These are phyloP conservation scores for Friedmanniomyces endolithicus DNA, from an alignment of 495 filamentous ascomycete genomes.

Conservation along the genomic window DNA sequence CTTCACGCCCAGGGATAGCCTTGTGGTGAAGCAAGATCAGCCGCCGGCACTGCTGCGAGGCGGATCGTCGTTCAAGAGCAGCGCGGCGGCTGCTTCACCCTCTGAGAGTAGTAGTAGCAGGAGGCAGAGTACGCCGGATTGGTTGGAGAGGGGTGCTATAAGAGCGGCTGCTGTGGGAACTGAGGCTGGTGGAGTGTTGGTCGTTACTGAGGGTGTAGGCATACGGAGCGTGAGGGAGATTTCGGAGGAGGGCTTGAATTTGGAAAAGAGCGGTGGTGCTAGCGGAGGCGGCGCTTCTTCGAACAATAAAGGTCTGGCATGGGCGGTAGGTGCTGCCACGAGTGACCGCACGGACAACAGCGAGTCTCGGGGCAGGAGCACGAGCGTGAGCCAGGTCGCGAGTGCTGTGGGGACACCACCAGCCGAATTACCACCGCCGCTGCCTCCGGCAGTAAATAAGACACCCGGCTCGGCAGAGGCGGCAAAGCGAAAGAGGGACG, in stretches of 20 bases:
- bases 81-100: not conserved
- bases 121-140: constrained; percentile 9
- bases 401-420: not conserved
- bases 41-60: not conserved
- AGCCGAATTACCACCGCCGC: not conserved
- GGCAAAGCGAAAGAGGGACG: not conserved
- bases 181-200: not conserved
- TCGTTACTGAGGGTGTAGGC: not conserved
- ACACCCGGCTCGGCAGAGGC: not conserved
- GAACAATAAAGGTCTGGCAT: not conserved
- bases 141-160: not conserved
- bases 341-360: not conserved
- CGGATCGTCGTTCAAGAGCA: not conserved
- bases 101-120: no score
- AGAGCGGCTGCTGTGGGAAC: not conserved
- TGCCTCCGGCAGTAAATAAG: not conserved
- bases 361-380: not conserved
- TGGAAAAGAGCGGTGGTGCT: not conserved
- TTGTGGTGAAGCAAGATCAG: not conserved
- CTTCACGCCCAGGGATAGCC: not conserved
- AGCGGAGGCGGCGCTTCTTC: not conserved
- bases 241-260: not conserved
- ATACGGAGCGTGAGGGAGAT: not conserved
- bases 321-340: not conserved
- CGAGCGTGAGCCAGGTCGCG: not conserved